Evolutionary conservation across 2,329 filamentous ascomycete genomes (phyloP), one percentile per base, ranked within the genome.

Genomic region (Albophoma yamanashiensis): DNA sequence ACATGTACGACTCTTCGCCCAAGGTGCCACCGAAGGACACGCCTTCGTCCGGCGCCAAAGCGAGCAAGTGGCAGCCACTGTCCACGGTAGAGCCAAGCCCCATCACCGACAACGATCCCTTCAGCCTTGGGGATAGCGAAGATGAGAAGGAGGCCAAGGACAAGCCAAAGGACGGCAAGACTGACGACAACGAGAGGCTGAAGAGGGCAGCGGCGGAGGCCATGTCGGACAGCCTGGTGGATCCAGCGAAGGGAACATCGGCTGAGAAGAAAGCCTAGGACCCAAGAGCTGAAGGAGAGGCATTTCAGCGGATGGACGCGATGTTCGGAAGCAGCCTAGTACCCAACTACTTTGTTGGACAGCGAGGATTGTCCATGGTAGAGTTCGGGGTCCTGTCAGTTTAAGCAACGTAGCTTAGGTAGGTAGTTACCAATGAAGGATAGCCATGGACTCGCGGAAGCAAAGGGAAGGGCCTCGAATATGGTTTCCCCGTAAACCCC

Each of bases 51-150:
- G 78, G 80, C 56, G 75, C 77, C 65, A 94, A 92, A 76, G 75
- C 84, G 55, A 97, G 92, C 82, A 99, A 99, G 78, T 99, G 94
- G 94, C 93, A 99, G 74, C 93, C 94, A 12, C 78, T 99, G 67
- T 91, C 92, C 15, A 82, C 88, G 0, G 86, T 97, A 17, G 64
- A 95, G 57, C 91, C 92, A 1, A 88, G 84, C 64, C 92, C 93
- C 17, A 89, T 96, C 63, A 82, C 83, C 15, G 92, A 97, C 66
- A 93, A 96, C 67, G 94, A 99, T 70, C 94, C 94, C 0, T 99
- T 99, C 76, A 97, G 92, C 69, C 82, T 99, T 17, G 94, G 94
- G 6, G 93, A 97, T 67, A 96, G 91, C 69, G 93, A 97, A 66
- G 92, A 96, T 66, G 94, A 99, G 74, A 94, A 92, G 75, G 81